Percentiles rank a stretch among this genome's conserved stretches.
These are phyloP conservation scores for Dalbergia oliveri DNA, from an alignment of 306 rosid genomes.

Conservation along the genomic window DNA sequence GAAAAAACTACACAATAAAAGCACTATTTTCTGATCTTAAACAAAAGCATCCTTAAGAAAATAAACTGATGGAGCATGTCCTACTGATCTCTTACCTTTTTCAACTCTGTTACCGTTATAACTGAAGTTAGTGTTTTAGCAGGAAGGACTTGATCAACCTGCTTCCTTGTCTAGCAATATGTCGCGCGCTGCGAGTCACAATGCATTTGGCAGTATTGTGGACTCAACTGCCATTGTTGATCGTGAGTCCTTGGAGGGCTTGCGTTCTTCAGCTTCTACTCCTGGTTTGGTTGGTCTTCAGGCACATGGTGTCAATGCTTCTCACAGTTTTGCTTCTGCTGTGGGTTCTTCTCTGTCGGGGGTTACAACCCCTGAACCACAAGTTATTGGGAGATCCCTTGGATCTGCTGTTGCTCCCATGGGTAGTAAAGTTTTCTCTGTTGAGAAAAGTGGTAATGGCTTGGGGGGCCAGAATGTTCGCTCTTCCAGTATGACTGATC, in stretches of 20 bases:
- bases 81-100: conserved; percentile 30
- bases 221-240: conserved; percentile 60
- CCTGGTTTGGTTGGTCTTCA: conserved; percentile 68
- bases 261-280: conserved; percentile 65
- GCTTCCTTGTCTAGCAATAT: conserved; percentile 64
- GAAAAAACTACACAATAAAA: too few relatives aligned
- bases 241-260: conserved; percentile 66
- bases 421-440: conserved; percentile 62
- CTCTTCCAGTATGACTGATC: conserved; percentile 65
- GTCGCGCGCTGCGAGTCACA: conserved; percentile 74
- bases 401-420: conserved; percentile 72
- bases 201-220: conserved; percentile 68
- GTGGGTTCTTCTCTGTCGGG: conserved; percentile 71
- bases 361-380: conserved; percentile 80
- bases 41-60: conserved; percentile 2
- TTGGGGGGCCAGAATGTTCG: conserved; percentile 60
- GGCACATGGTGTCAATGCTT: conserved; percentile 55
- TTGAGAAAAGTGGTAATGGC: conserved; percentile 62
- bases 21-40: background rate
- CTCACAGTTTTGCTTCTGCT: conserved; percentile 68
- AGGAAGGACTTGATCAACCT: conserved; percentile 86
- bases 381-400: conserved; percentile 68
- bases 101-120: conserved; percentile 31
- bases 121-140: conserved; percentile 52
- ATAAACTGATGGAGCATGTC: conserved; percentile 25